Percentiles rank a stretch among this genome's conserved stretches.
phyloP scores from a whole-genome alignment of 2,329 filamentous ascomycete genomes.

The Talaromyces sp. region DNA sequence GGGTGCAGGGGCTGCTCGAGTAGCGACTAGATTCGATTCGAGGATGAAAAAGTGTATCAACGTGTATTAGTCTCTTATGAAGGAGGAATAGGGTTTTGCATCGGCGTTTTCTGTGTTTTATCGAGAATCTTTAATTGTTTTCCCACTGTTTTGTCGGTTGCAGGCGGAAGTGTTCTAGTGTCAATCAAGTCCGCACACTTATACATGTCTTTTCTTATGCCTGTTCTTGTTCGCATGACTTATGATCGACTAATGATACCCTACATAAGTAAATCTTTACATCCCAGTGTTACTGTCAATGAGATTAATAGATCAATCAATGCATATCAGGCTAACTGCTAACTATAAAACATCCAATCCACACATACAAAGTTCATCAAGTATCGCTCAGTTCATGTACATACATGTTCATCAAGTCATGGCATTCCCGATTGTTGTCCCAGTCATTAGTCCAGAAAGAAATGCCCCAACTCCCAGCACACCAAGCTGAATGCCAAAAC shows the following conservation, averaged over 20 bases:
- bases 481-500: background rate
- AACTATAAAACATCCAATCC: conserved; percentile 4
- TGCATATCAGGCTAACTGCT: background rate
- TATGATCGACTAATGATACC: background rate
- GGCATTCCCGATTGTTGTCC: conserved; percentile 23
- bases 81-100: background rate
- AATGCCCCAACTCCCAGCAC: conserved; percentile 16
- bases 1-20: conserved; percentile 88
- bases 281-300: background rate
- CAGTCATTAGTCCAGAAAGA: conserved; percentile 19
- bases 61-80: conserved; percentile 7
- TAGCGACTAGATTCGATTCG: conserved; percentile 58
- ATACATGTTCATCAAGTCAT: conserved; percentile 36
- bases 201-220: background rate
- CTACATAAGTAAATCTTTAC: background rate
- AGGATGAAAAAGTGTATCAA: conserved; percentile 11
- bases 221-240: background rate
- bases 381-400: conserved; percentile 33
- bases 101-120: background rate
- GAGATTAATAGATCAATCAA: background rate
- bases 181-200: background rate
- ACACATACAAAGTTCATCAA: conserved; percentile 19
- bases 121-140: background rate
- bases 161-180: too few relatives aligned
- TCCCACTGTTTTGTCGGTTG: background rate